Base-by-base conservation (phyloP, 192 early-diverging fungal species). In the Coemansia aciculifera region DNA sequence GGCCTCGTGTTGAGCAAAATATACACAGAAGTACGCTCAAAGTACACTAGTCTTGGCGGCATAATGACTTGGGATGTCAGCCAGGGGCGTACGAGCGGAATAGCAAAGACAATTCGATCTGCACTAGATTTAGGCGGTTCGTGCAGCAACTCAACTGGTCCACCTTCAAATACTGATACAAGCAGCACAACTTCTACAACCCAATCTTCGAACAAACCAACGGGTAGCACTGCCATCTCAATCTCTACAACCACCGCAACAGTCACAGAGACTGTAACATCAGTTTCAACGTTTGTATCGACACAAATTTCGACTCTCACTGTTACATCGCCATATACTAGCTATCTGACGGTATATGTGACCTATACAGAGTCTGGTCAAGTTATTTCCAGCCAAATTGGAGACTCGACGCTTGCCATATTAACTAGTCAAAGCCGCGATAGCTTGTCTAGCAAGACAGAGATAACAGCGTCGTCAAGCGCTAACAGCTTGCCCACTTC, bases 31-130 rank as follows among this genome's bases (percentile, higher is more conserved):
- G 86, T 81, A 4, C 85, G 83, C 6, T 64, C 74, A 19, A 66
- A 84, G 27, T 81, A 85, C 42, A 66, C 67, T n/a, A 82, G 74
- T 19, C 87, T 89, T 67, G 89, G 88, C 15, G 89, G 89, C 10
- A 87, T 89, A 12, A 91, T 91, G 89, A 87, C 88, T 24, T 91
- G 89, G 88, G 83, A 84, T 66, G 68, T 78, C 39, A 77, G 74
- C 59, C 73, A 72, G 36, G 54, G 67, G 2, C 79, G 79, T 13
- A 70, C 79, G 4, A 81, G 79, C 12, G 79, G 79, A 5, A 49
- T 81, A 15, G 67, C 73, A 19, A 44, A 17, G 4, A 43, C 67
- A 3, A 81, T 81, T 62, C 63, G 79, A 10, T 31, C 70, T 6
- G 36, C 62, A 0, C 36, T 82, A 11, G 37, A 82, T 48, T 39